phyloP scores from a whole-genome alignment of 176 grass and related monocot genomes.

The Phoenix dactylifera region DNA sequence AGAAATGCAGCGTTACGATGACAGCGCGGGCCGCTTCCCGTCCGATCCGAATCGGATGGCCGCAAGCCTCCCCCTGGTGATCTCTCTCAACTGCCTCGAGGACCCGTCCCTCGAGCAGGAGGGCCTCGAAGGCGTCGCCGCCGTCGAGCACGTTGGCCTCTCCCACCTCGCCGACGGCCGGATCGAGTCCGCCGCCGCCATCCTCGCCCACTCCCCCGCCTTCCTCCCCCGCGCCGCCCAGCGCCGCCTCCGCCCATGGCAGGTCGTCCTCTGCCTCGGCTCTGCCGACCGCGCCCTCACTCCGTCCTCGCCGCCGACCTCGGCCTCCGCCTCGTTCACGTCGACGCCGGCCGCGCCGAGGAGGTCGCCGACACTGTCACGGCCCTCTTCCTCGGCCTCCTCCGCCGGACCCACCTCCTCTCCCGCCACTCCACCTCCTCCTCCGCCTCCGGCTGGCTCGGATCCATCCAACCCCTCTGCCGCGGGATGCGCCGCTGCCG shows the following conservation, averaged over 20 bases:
- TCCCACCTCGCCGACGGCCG: constrained; percentile 43
- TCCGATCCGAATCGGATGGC: constrained; percentile 13
- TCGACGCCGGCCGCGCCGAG: constrained; percentile 75
- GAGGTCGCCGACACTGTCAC: constrained; percentile 96
- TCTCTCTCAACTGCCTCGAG: constrained; percentile 81
- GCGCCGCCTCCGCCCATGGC: constrained; percentile 82
- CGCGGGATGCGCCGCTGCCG: constrained; percentile 85
- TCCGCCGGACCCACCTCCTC: constrained; percentile 72
- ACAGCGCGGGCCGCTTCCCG: background rate
- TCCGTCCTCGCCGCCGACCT: constrained; percentile 63
- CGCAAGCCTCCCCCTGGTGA: constrained; percentile 35
- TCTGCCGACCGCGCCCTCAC: constrained; percentile 68
- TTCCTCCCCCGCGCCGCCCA: constrained; percentile 79
- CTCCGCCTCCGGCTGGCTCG: constrained; percentile 50
- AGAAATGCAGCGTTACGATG: too few relatives aligned
- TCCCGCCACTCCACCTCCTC: constrained; percentile 56
- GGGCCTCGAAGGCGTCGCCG: constrained; percentile 43
- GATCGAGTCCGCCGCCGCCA: constrained; percentile 57
- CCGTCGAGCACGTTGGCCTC: constrained; percentile 67
- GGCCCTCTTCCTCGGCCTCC: constrained; percentile 79
- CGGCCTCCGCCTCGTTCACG: constrained; percentile 66
- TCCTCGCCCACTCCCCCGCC: constrained; percentile 64
- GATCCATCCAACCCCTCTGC: constrained; percentile 69
- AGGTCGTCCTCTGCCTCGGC: constrained; percentile 92
- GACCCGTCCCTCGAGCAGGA: constrained; percentile 71